Conservation (phyloP, 2,329 filamentous ascomycete genomes). For the Hypoxylon sp. region DNA sequence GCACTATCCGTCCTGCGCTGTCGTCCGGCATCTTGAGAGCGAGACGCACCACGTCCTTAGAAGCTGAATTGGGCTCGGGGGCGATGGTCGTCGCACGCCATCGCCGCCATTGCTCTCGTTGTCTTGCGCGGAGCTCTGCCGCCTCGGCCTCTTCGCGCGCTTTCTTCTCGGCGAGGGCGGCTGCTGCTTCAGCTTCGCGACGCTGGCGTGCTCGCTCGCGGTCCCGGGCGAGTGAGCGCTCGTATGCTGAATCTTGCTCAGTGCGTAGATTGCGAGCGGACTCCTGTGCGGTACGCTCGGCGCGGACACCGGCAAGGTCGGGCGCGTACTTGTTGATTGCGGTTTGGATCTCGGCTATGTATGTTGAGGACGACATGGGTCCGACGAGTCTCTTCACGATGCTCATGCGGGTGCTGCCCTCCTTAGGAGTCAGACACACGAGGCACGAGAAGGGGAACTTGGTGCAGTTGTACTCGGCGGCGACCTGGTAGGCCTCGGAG, state of each 20-base stretch:
- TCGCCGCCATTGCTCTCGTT: slow-evolving; percentile 77
- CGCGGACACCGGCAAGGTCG: slow-evolving; percentile 80
- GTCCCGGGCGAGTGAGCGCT: slow-evolving; percentile 89
- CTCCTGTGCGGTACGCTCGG: slow-evolving; percentile 83
- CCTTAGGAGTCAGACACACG: slow-evolving; percentile 87
- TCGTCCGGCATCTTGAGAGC: slow-evolving; percentile 76
- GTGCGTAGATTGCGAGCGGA: slow-evolving; percentile 84
- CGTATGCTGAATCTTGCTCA: slow-evolving; percentile 94
- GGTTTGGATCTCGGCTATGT: slow-evolving; percentile 80
- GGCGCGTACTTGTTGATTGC: slow-evolving; percentile 83
- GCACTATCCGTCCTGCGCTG: slow-evolving; percentile 78
- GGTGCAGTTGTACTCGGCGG: slow-evolving; percentile 87
- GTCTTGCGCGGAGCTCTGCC: slow-evolving; percentile 64
- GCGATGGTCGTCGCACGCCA: slow-evolving; percentile 81
- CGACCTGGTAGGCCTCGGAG: slow-evolving; percentile 93
- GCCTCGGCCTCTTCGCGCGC: slow-evolving; percentile 74
- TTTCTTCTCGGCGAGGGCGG: slow-evolving; percentile 75
- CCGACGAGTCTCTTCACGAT: slow-evolving; percentile 85
- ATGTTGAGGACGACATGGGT: slow-evolving; percentile 76
- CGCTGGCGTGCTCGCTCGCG: slow-evolving; percentile 84
- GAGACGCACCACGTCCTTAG: slow-evolving; percentile 80
- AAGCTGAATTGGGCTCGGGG: slow-evolving; percentile 74
- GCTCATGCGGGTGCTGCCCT: slow-evolving; percentile 90
- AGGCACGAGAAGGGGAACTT: slow-evolving; percentile 93
- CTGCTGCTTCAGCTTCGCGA: slow-evolving; percentile 80